Percentiles rank a stretch among this genome's conserved stretches.
These are phyloP conservation scores for Myxozyma monticola DNA, from an alignment of 805 yeast species.

Conservation along the genomic window DNA sequence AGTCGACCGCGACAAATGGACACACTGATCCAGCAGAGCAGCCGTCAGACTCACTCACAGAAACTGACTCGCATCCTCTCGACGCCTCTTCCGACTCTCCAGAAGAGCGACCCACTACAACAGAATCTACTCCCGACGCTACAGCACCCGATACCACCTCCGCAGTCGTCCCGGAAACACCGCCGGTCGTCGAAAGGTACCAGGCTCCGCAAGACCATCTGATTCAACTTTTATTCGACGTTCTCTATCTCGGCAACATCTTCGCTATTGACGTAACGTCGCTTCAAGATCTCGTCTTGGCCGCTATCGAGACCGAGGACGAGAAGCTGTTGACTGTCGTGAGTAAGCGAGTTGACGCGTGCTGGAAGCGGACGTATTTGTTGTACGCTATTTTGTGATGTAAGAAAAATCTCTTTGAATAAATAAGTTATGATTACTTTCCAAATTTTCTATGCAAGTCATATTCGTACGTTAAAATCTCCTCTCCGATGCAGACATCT, in stretches of 20 bases:
- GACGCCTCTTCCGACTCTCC: no score
- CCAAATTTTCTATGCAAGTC: no score
- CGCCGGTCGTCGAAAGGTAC: not conserved
- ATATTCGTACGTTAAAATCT: no score
- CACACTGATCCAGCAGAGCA: not conserved
- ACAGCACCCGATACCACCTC: not conserved
- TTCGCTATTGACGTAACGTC: slow-evolving; percentile 4
- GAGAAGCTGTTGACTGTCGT: slow-evolving; percentile 2
- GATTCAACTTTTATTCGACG: slow-evolving; percentile 24
- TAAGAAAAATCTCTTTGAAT: no score
- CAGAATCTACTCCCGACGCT: no score
- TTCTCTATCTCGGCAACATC: slow-evolving; percentile 13
- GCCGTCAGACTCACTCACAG: not conserved
- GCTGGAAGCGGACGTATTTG: slow-evolving; percentile 24
- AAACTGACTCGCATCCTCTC: not conserved
- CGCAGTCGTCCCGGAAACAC: not conserved
- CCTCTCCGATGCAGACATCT: no score
- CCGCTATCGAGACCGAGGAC: not conserved
- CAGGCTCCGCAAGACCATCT: slow-evolving; percentile 12
- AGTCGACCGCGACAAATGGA: not conserved
- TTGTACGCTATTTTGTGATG: slow-evolving; percentile 23
- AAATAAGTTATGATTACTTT: not conserved
- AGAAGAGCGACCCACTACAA: no score
- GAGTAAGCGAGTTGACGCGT: slow-evolving; percentile 16
- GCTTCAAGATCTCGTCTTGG: slow-evolving; percentile 1